Evolutionary conservation across 306 rosid genomes (phyloP).

Genomic region (Quercus alba): DNA sequence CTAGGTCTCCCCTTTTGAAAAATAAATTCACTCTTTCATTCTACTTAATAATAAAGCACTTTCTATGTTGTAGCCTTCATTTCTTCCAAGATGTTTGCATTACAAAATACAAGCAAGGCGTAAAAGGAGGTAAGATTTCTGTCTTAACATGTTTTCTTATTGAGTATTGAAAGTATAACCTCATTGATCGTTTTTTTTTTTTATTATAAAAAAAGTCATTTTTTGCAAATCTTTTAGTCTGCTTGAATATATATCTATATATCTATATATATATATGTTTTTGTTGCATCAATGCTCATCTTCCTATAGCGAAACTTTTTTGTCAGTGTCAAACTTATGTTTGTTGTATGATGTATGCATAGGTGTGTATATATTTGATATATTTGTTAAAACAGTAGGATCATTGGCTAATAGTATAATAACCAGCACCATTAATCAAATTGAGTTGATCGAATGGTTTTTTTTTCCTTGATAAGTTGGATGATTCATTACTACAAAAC

Average conservation of each 20-base stretch:
- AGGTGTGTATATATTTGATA: neutral
- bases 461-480: no score
- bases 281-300: neutral
- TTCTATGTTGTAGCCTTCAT: conserved; percentile 71
- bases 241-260: neutral
- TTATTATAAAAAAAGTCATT: neutral
- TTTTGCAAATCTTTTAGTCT: neutral
- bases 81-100: conserved; percentile 74
- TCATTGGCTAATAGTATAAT: neutral
- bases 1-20: neutral
- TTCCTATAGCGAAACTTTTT: neutral
- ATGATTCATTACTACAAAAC: no score
- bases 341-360: neutral
- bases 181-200: neutral
- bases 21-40: neutral
- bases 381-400: neutral
- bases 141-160: neutral
- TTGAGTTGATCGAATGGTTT: neutral
- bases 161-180: neutral
- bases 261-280: no score
- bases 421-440: neutral
- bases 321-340: neutral
- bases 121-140: conserved; percentile 51
- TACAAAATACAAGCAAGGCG: conserved; percentile 76
- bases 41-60: conserved; percentile 7